Conservation (phyloP, 495 filamentous ascomycete genomes). For the Penicillium bovifimosum region DNA sequence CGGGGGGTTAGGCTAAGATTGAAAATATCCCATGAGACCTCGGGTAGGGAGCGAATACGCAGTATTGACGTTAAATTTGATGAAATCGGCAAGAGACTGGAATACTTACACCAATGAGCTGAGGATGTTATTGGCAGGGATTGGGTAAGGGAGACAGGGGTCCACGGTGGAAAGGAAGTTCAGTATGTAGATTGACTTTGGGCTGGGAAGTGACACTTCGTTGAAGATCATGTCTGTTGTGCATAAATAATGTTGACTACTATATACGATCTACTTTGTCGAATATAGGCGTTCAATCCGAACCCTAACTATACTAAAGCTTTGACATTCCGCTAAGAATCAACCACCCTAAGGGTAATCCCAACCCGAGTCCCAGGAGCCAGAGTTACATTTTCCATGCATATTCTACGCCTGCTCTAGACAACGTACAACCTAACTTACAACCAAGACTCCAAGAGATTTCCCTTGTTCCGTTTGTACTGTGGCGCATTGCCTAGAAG, state of each 20-base stretch:
- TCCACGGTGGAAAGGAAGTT: neutral
- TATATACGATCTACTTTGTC: too few species aligned
- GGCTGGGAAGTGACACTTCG: neutral
- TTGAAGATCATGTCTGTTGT: neutral
- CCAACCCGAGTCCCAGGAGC: conserved; percentile 3
- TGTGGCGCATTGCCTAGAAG: neutral
- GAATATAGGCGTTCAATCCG: too few species aligned
- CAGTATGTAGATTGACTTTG: neutral
- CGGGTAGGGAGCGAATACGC: neutral
- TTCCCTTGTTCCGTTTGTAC: neutral
- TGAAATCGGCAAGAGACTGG: neutral
- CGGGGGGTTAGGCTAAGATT: neutral
- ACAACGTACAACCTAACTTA: neutral
- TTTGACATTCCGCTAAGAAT: too few species aligned
- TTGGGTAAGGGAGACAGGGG: conserved; percentile 20
- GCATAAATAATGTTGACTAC: too few species aligned
- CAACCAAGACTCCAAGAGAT: neutral
- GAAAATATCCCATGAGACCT: neutral
- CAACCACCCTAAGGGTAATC: neutral
- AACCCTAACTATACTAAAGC: too few species aligned
- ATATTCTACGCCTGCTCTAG: conserved; percentile 41
- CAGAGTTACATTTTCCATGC: conserved; percentile 40
- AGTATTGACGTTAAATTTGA: neutral
- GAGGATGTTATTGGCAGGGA: conserved; percentile 11
- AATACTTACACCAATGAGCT: neutral